Conservation (phyloP, 1,139 yeast species). For the Pneumocystis canis region DNA sequence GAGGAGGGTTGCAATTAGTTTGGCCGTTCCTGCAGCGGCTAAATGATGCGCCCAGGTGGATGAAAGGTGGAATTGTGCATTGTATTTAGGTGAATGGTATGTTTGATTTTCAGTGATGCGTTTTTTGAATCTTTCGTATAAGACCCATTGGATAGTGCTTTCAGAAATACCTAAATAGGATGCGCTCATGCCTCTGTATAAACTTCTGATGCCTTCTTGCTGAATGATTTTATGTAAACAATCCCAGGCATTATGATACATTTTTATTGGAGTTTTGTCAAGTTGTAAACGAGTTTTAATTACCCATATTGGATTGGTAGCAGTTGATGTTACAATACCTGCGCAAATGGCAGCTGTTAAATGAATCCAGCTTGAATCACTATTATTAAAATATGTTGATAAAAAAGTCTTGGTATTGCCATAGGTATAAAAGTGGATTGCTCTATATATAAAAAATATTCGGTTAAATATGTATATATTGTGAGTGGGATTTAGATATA, state of each 20-base stretch:
- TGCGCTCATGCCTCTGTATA: slow-evolving; percentile 83
- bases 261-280: slow-evolving; percentile 43
- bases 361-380: slow-evolving; percentile 80
- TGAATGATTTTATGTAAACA: slow-evolving; percentile 56
- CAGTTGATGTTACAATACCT: slow-evolving; percentile 88
- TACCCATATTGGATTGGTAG: slow-evolving; percentile 99
- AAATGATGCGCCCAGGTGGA: slow-evolving; percentile 91
- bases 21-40: slow-evolving; percentile 96
- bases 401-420: slow-evolving; percentile 75
- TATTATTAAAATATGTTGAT: slow-evolving; percentile 48
- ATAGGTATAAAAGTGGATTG: slow-evolving; percentile 90
- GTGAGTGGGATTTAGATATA: neutral
- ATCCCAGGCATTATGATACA: slow-evolving; percentile 73
- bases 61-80: too few species aligned
- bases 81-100: too few species aligned
- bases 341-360: slow-evolving; percentile 81
- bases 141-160: slow-evolving; percentile 89
- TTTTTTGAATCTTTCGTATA: slow-evolving; percentile 85
- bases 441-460: slow-evolving; percentile 38
- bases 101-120: slow-evolving; percentile 56
- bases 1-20: slow-evolving; percentile 75
- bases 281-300: slow-evolving; percentile 87
- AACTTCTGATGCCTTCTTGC: slow-evolving; percentile 64
- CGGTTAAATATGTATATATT: neutral
- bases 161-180: slow-evolving; percentile 90